Evolutionary conservation across 106 monocot genomes (phyloP), one percentile per base, ranked within the genome.

Genomic region (Platanthera zijinensis): DNA sequence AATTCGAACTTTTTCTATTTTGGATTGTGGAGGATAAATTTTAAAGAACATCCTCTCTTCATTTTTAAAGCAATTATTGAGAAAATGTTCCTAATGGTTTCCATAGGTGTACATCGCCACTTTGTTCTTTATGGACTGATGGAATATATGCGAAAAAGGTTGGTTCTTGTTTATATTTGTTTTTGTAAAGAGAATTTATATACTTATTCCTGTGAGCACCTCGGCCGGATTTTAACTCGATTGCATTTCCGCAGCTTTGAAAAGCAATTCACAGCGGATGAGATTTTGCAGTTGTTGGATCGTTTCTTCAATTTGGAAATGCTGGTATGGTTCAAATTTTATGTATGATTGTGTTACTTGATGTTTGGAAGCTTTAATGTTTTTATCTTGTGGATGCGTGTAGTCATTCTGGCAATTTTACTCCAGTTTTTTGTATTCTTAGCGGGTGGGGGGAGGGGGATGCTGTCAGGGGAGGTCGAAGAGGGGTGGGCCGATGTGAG

Each of bases 271-370:
- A 79, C 96, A 73, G 81, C 93, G 59, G 96, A 93, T 74, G 96
- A 96, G 84, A 84, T 96, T 50, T 83, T 96, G 64, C 96, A 90
- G 84, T 76, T 96, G 53, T 48, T 96, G 50, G 93, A 91, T 80
- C 85, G 88, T 25, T 96, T 96, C 93, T 96, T 90, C 80, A 96
- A 96, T 84, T 78, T 96, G 78, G 93, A 96, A 78, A 89, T 96
- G 93, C 87, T 96, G 92, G 95, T 95, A 85, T 78, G 48, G 28
- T 49, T 72, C 14, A 19, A 72, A 70, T 17, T 48, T n/a, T 51
- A 51, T 19, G 19, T 8, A 72, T 39, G 39, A 39, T 3, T 72
- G 51, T 72, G 51, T 21, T 72, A 72, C 48, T 48, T 70, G 32
- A 32, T 48, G 70, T 17, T 70, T 70, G 70, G 70, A 70, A 70